Conservation (phyloP, 2,329 filamentous ascomycete species). For the Penicillium rolfsii region DNA sequence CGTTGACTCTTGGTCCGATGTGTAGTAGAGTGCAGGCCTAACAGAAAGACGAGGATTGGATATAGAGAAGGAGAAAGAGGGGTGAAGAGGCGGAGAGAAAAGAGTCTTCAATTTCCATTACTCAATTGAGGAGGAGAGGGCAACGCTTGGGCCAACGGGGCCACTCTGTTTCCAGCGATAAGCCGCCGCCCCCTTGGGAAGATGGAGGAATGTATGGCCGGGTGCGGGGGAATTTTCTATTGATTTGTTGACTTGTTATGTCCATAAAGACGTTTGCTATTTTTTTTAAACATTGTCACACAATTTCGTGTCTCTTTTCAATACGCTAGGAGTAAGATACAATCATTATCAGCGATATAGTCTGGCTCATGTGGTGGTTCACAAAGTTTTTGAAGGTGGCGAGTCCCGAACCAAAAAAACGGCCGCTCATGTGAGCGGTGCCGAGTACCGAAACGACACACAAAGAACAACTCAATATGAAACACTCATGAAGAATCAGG, state of each 20-base stretch:
- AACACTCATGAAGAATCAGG: not conserved
- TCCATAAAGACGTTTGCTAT: not conserved
- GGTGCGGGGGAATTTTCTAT: not conserved
- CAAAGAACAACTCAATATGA: not conserved
- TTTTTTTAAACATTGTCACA: not conserved
- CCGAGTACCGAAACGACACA: not conserved
- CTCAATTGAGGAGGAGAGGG: slow-evolving; percentile 5
- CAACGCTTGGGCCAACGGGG: slow-evolving; percentile 3
- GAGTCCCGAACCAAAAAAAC: not conserved
- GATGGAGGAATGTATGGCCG: slow-evolving; percentile 2
- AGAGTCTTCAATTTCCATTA: slow-evolving; percentile 19
- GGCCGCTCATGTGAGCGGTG: slow-evolving; percentile 3
- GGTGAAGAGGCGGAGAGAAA: slow-evolving; percentile 9
- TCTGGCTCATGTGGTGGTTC: not conserved
- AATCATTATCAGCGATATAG: not conserved
- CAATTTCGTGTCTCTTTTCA: not conserved
- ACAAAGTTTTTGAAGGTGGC: not conserved
- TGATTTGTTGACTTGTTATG: not conserved
- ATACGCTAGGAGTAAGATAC: not conserved
- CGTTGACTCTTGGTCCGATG: not conserved
- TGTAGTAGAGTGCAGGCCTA: not conserved
- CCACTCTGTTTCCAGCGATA: slow-evolving; percentile 2
- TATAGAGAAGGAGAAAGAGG: slow-evolving; percentile 7
- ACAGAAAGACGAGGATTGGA: not conserved
- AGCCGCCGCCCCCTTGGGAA: not conserved